phyloP scores from a whole-genome alignment of 2,329 filamentous ascomycete genomes.

The Hypoxylon sp. region DNA sequence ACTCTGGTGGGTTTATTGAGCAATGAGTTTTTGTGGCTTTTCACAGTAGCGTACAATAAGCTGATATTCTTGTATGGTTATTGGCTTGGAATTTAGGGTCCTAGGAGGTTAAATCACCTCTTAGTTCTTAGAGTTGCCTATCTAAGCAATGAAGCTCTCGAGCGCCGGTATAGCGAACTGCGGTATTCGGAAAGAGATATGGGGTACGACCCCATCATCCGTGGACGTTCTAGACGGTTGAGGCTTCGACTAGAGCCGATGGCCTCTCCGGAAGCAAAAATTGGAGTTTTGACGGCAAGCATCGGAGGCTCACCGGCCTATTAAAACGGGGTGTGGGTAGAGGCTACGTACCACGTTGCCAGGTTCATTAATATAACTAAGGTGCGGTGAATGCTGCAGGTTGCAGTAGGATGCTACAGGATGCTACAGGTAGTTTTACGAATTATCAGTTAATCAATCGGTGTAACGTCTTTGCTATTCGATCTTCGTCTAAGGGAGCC shows the following conservation, averaged over 20 bases:
- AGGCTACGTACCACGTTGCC: constrained; percentile 21
- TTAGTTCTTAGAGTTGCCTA: constrained; percentile 20
- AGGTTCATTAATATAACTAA: constrained; percentile 32
- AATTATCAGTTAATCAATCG: constrained; percentile 22
- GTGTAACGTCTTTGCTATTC: constrained; percentile 21
- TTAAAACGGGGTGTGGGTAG: constrained; percentile 22
- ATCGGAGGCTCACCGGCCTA: constrained; percentile 39
- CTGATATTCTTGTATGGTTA: constrained; percentile 31
- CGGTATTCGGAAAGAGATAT: constrained; percentile 41
- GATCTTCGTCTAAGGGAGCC: not conserved
- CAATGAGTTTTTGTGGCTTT: constrained; percentile 10
- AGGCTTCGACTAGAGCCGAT: constrained; percentile 40
- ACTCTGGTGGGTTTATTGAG: constrained; percentile 35
- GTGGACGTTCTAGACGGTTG: constrained; percentile 33
- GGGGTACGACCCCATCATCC: constrained; percentile 23
- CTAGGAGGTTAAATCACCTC: not conserved
- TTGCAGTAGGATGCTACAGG: not conserved
- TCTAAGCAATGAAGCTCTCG: constrained; percentile 16
- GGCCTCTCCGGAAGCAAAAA: constrained; percentile 31
- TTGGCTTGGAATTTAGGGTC: constrained; percentile 8
- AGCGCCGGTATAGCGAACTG: constrained; percentile 11
- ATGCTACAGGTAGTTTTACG: constrained; percentile 22
- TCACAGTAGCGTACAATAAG: constrained; percentile 14
- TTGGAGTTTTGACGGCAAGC: constrained; percentile 34
- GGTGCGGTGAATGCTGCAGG: constrained; percentile 28